Base-by-base conservation (phyloP, 495 filamentous ascomycete species). In the Cetradonia linearis region DNA sequence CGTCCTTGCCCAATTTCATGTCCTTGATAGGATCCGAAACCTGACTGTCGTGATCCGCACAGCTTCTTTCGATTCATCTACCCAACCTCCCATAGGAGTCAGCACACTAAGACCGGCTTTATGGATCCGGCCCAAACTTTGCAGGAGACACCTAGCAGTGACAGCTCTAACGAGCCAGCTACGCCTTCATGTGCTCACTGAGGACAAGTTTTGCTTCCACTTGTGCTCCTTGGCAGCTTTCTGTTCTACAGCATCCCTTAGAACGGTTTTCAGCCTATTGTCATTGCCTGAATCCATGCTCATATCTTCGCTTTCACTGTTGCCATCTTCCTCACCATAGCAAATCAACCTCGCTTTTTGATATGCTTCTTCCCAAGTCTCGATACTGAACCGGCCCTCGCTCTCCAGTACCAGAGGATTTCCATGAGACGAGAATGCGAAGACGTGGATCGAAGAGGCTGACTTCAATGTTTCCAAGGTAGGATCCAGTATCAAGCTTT, bases 401-500 rank as follows among this genome's bases (percentile, higher is more conserved):
- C 89, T 94, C 69, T 95, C 86, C 37, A 81, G 84, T 46, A 95
- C 70, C 20, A 95, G 71, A 34, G 95, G 70, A 56, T 89, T 86
- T 20, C 84, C 81, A 55, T 83, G 81, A 8, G 83, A 86, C 30
- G 86, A 86, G 65, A 91, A 92, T 3, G 83, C 85, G 34, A 96
- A 71, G 28, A 86, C 86, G 67, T 94, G 89, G 31, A 89, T 77
- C 11, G 88, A 89, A 28, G 73, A 72, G 13, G 86, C 85, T 34
- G 71, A 66, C 42, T 79, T 74, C 33, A 84, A 71, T 18, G 83
- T 74, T 48, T 73, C 67, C 2, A 80, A 70, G 4, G 79, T 79
- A 20, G 86, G 83, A 47, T 86, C 76, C 9, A 71, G 69, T 55
- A 81, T 68, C 31, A 83, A 74, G 7, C 77, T 70, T 23, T 75